Conservation (phyloP, 331 rosid genomes). For the Rosa hybrid region DNA sequence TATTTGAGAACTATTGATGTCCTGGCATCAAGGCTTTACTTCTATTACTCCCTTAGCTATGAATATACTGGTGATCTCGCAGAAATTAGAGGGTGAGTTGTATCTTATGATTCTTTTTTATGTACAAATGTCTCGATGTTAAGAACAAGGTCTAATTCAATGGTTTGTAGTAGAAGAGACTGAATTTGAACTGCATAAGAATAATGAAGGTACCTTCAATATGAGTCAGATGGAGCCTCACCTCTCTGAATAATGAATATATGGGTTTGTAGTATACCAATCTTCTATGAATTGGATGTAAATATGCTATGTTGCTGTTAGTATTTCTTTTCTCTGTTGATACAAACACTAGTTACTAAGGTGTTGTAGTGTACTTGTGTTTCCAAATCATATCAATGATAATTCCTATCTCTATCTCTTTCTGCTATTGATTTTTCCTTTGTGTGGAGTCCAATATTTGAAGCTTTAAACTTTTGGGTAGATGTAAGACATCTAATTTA, state of each 20-base stretch:
- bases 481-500: no score
- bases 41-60: no score
- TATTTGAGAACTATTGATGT: no score
- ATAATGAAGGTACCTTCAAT: conserved; percentile 58
- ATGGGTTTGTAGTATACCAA: background rate
- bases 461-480: no score
- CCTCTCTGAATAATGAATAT: conserved; percentile 42
- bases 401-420: background rate
- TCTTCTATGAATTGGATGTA: background rate
- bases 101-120: no score
- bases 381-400: background rate
- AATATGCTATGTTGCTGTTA: background rate
- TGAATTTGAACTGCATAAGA: conserved; percentile 67
- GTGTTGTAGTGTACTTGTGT: background rate
- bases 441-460: no score
- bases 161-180: no score
- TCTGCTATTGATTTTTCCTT: background rate
- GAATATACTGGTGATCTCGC: no score
- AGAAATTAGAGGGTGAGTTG: no score
- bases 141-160: no score
- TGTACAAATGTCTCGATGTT: no score
- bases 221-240: conserved; percentile 64
- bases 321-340: background rate
- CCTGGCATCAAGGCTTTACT: no score
- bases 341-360: background rate